A percentile compares a stretch with the other conserved stretches of the same genome.
phyloP scores from a whole-genome alignment of 2,329 filamentous ascomycete genomes.

The Clarireedia monteithiana region DNA sequence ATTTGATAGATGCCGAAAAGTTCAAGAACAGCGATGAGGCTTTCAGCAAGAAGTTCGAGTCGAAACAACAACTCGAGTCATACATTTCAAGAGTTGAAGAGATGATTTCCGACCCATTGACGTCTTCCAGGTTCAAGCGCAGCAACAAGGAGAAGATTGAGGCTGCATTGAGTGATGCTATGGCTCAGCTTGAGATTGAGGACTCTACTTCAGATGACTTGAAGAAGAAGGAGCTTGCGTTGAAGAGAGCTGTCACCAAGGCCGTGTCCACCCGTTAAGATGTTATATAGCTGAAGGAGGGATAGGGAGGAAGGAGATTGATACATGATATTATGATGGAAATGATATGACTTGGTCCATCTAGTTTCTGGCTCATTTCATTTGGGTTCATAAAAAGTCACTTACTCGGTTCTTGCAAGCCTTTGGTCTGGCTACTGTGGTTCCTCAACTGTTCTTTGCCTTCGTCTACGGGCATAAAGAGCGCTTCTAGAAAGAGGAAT shows the following conservation, averaged over 20 bases:
- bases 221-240: constrained; percentile 98
- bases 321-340: constrained; percentile 29
- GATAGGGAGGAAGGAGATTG: constrained; percentile 17
- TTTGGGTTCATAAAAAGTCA: constrained; percentile 30
- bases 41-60: constrained; percentile 99
- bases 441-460: constrained; percentile 20
- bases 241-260: constrained; percentile 98
- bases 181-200: constrained; percentile 94
- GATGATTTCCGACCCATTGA: constrained; percentile 92
- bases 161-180: constrained; percentile 90
- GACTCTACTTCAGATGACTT: constrained; percentile 88
- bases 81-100: constrained; percentile 99
- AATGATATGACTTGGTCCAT: constrained; percentile 28
- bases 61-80: constrained; percentile 97
- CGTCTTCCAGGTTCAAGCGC: constrained; percentile 96
- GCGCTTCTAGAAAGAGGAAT: constrained; percentile 29
- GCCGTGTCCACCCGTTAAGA: constrained; percentile 81
- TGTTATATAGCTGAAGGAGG: constrained; percentile 19
- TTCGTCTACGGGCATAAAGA: constrained; percentile 28
- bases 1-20: constrained; percentile 70
- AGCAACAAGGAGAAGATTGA: constrained; percentile 99
- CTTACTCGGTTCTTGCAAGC: constrained; percentile 21
- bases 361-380: constrained; percentile 23
- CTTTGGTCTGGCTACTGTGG: constrained; percentile 23
- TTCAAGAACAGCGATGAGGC: constrained; percentile 98